Evolutionary conservation across 306 rosid genomes (phyloP), one percentile per base, ranked within the genome.

Genomic region (Rosa multiflora): DNA sequence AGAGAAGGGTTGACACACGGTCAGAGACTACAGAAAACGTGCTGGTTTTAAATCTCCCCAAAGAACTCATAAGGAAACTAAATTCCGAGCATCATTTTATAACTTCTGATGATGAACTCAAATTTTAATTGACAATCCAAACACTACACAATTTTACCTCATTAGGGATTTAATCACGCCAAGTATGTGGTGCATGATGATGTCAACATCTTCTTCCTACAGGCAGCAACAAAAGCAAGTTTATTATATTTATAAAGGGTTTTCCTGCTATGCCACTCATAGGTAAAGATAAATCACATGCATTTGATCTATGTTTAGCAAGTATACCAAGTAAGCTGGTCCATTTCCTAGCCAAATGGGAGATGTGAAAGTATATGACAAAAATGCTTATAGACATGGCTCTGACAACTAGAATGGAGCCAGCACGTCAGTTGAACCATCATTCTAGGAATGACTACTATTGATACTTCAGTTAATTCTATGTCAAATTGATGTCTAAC

Each of bases 161-260:
- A 84, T 75, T 70, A 82, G 67, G 53, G 83, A 85, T 55, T 81
- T 72, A 62, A 88, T 83, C 48, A 88, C 55, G 5, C 97, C 98
- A 79, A 73, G 82, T 55, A 91, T 87, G 81, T 92, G 99, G 83
- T 92, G 97, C 81, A 90, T 85, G 75, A 95, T 84, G 82, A 92
- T 80, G 71, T 86, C 92, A 71, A 92, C 97, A 84, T 90, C 94
- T 82, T 95, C 96, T 85, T 92, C 97, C 99, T 92, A 80, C 61
- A 84, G 26, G 26, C 26, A 71, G 86, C 67, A 78, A 46, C 18
- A 80, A 39, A 74, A 7, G 37, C 10, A 52, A 81, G 73, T 82
- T 21, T 47, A 80, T 17, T 23, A 75, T 40, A 7, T 37, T 20
- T 14, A 70, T 23, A 66, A 55, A 23, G 13, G 17, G 17, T 17